Conservation (phyloP, 2,329 filamentous ascomycete species). For the Beauveria asiatica region DNA sequence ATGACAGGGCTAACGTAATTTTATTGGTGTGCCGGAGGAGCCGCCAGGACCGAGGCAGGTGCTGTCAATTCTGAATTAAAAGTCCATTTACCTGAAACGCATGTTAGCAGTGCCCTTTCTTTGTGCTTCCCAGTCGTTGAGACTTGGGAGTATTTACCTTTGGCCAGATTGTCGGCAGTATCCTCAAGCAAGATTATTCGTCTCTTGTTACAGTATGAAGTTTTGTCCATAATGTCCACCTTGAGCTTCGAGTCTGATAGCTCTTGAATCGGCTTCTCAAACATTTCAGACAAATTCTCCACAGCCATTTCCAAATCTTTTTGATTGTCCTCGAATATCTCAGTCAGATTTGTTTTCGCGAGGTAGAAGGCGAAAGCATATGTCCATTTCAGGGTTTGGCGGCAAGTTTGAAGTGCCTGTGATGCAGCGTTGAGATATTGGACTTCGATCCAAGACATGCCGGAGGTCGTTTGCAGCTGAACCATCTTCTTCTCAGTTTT, state of each 20-base stretch:
- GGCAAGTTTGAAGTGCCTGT: constrained; percentile 87
- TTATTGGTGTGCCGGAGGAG: not conserved
- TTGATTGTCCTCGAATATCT: constrained; percentile 98
- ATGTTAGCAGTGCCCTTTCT: constrained; percentile 18
- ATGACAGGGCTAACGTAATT: not conserved
- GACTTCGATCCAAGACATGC: constrained; percentile 98
- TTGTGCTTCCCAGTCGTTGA: no score
- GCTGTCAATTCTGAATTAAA: constrained; percentile 29
- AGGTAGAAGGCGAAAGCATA: constrained; percentile 98
- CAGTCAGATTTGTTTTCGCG: constrained; percentile 88
- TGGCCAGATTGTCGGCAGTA: constrained; percentile 84
- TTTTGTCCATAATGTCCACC: constrained; percentile 98
- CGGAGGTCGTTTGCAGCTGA: constrained; percentile 83
- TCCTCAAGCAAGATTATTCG: constrained; percentile 84
- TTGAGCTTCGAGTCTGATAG: constrained; percentile 82
- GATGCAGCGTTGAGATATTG: constrained; percentile 93
- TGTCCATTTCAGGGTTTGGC: constrained; percentile 98
- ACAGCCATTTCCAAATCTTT: constrained; percentile 97
- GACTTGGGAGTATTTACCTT: constrained; percentile 45
- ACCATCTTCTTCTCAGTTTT: constrained; percentile 99
- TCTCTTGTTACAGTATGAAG: constrained; percentile 88
- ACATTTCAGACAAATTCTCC: constrained; percentile 96
- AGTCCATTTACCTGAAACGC: constrained; percentile 35
- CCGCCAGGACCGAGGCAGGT: constrained; percentile 11
- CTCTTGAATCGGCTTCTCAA: constrained; percentile 90